Base-by-base conservation (phyloP, 495 filamentous ascomycete species). In the Baudoinia panamericana region DNA sequence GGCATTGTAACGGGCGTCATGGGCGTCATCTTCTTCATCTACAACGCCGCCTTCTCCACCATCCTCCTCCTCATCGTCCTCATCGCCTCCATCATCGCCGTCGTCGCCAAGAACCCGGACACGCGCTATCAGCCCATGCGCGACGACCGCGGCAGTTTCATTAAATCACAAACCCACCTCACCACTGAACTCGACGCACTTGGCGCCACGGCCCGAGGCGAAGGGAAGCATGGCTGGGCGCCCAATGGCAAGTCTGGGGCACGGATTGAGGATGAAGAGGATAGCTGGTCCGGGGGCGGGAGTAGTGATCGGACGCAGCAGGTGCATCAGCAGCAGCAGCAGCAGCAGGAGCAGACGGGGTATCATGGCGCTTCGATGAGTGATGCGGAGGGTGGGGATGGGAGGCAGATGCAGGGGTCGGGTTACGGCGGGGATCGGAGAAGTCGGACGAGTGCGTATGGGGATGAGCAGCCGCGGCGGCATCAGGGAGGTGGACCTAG, bases 51-150 rank as follows among this genome's bases (percentile, higher is more conserved):
- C 4, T 93, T 95, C 57, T 75, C 85, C 3, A 68, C 92, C 8
- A 70, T 95, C 24, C 77, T 95, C 26, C 66, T 97, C 15, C 61
- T 95, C 52, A 75, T 96, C 57, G 82, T 97, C 30, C 70, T 96
- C 47, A 65, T 93, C 54, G 82, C 85, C 20, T 87, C 88, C 3
- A 61, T 72, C 48, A 78, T 85, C 53, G 80, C 87, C 21, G 67
- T 96, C 49, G 70, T 85, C 54, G 84, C 83, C 36, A 93, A 95
- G 71, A 90, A 97, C 63, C 90, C 90, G 13, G 90, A 97, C 59
- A 81, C 78, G 18, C 82, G 90, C 24, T 97, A 96, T 63, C 86
- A 95, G 60, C 84, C 82, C 41, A 95, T 97, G 85, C 76, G 80
- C 37, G 90, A 96, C 56, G 90, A 96, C 64, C 80, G 90, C 44